These are phyloP conservation scores for Ophiostoma sp. DNA, from an alignment of 2,329 filamentous ascomycete species.

Conservation along the genomic window DNA sequence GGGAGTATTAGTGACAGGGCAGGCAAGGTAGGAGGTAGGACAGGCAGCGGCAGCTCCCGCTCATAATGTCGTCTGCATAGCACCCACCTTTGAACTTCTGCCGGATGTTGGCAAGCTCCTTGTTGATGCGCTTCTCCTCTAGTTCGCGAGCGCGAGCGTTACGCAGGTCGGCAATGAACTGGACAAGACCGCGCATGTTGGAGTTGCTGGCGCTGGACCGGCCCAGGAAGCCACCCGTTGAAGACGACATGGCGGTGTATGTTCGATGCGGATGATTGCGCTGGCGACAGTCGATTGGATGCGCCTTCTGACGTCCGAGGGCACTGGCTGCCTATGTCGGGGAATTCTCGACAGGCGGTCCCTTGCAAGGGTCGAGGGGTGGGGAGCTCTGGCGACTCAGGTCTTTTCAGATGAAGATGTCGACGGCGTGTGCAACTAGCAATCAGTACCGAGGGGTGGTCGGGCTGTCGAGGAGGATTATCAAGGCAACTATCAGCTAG, in stretches of 20 bases:
- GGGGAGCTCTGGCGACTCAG: neutral
- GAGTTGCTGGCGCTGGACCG: slow-evolving; percentile 60
- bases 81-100: slow-evolving; percentile 84
- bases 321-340: neutral
- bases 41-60: neutral
- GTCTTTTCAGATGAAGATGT: neutral
- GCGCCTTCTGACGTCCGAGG: too few relatives aligned
- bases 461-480: neutral
- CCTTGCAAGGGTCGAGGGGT: slow-evolving; percentile 7
- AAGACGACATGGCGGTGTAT: slow-evolving; percentile 46
- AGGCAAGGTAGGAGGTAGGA: neutral
- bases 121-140: slow-evolving; percentile 99
- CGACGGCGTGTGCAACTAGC: neutral
- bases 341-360: neutral
- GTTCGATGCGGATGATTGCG: neutral
- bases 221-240: slow-evolving; percentile 58
- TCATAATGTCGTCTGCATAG: neutral
- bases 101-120: slow-evolving; percentile 96
- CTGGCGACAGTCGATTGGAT: neutral
- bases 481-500: neutral
- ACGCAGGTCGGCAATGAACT: slow-evolving; percentile 94
- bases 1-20: neutral
- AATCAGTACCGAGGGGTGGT: neutral
- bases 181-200: slow-evolving; percentile 79
- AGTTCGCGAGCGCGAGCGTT: slow-evolving; percentile 92